These are phyloP conservation scores for Pythium rhizo-oryzae DNA, from an alignment of 352 stramenopile genomes.

Conservation along the genomic window DNA sequence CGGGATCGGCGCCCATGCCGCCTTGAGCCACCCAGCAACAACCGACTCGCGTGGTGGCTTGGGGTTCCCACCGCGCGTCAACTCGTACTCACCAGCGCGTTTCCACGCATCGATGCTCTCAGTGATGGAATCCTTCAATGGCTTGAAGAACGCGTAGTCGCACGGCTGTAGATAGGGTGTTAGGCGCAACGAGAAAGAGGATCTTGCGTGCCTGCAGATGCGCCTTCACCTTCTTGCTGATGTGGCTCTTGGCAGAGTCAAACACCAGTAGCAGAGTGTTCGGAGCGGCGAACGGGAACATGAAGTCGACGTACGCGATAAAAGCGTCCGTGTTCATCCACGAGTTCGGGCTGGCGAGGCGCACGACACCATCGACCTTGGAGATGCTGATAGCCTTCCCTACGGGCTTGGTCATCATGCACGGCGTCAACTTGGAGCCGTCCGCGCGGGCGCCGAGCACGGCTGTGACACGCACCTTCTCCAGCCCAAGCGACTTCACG, in stretches of 20 bases:
- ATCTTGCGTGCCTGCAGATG: slow-evolving; percentile 19
- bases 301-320: background rate
- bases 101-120: slow-evolving; percentile 10
- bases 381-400: too few relatives aligned
- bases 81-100: background rate
- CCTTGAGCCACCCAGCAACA: slow-evolving; percentile 6
- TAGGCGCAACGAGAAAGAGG: slow-evolving; percentile 3
- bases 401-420: background rate
- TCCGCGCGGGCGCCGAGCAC: slow-evolving; percentile 6
- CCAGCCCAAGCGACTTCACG: slow-evolving; percentile 12
- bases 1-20: slow-evolving; percentile 4
- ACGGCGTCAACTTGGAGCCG: slow-evolving; percentile 7
- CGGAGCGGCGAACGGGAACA: background rate
- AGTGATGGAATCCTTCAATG: slow-evolving; percentile 1
- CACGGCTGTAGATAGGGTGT: slow-evolving; percentile 13
- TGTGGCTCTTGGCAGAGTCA: slow-evolving; percentile 8
- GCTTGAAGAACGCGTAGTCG: slow-evolving; percentile 16
- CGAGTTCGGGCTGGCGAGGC: background rate
- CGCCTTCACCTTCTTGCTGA: slow-evolving; percentile 14
- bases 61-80: background rate
- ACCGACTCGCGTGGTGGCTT: background rate
- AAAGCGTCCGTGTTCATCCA: slow-evolving; percentile 6
- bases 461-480: slow-evolving; percentile 14
- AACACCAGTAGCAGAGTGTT: slow-evolving; percentile 6
- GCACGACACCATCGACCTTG: too few relatives aligned